These are phyloP conservation scores for Mycocentrospora acerina DNA, from an alignment of 2,329 filamentous ascomycete genomes.

Conservation along the genomic window DNA sequence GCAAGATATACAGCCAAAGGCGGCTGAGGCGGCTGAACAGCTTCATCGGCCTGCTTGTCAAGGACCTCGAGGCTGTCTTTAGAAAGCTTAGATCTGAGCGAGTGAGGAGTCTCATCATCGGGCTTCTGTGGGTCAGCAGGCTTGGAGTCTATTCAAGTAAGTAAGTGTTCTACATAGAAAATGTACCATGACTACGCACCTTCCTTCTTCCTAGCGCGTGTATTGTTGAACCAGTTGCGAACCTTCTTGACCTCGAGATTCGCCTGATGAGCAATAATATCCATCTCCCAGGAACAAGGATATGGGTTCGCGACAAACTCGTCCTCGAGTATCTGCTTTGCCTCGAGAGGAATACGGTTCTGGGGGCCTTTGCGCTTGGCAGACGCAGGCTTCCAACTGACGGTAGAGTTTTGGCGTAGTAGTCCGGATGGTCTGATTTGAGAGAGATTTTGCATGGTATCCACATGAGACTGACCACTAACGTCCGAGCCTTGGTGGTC, in stretches of 20 bases:
- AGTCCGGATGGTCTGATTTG: constrained; percentile 4
- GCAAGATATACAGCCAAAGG: constrained; percentile 37
- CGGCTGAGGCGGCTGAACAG: constrained; percentile 28
- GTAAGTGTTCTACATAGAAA: neutral
- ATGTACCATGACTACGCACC: constrained; percentile 12
- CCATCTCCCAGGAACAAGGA: constrained; percentile 38
- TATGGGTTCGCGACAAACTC: constrained; percentile 39
- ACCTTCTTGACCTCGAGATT: constrained; percentile 40
- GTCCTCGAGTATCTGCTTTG: constrained; percentile 37
- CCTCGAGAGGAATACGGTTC: constrained; percentile 33
- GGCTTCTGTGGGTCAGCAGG: constrained; percentile 1
- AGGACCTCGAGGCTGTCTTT: constrained; percentile 34
- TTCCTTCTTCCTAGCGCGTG: constrained; percentile 34
- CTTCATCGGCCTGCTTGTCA: constrained; percentile 21
- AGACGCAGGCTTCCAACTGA: constrained; percentile 33
- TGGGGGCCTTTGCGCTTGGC: constrained; percentile 36
- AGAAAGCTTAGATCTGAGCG: constrained; percentile 27
- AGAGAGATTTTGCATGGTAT: neutral
- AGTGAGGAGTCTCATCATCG: constrained; percentile 7
- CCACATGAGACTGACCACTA: neutral
- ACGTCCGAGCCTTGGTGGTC: neutral
- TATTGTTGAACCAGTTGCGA: constrained; percentile 41
- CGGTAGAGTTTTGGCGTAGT: constrained; percentile 12
- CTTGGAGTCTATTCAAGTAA: constrained; percentile 12
- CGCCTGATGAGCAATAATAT: constrained; percentile 40